Conservation (phyloP, 2,329 filamentous ascomycete species). For the Verticillium tricorpus region DNA sequence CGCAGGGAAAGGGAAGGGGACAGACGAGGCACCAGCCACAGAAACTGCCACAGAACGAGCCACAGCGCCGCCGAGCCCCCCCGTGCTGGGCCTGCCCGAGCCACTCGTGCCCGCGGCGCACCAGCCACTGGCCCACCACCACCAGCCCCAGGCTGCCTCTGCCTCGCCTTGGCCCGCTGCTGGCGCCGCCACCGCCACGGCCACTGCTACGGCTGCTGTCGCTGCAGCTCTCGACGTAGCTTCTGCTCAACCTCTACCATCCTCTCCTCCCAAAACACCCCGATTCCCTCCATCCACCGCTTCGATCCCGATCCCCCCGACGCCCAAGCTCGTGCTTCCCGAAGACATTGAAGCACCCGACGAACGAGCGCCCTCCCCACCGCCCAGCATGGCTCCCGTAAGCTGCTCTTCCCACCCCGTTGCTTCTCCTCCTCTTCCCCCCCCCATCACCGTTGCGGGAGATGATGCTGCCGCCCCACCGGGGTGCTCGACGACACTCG, state of each 20-base stretch:
- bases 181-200: background rate
- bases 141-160: background rate
- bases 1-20: slow-evolving; percentile 13
- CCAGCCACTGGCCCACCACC: no score
- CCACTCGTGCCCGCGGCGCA: background rate
- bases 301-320: slow-evolving; percentile 25
- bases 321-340: slow-evolving; percentile 16
- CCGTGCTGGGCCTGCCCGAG: slow-evolving; percentile 1
- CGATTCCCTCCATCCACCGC: slow-evolving; percentile 25
- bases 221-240: slow-evolving; percentile 27
- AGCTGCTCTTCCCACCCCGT: slow-evolving; percentile 26
- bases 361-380: slow-evolving; percentile 16
- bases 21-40: slow-evolving; percentile 12
- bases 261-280: slow-evolving; percentile 35
- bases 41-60: slow-evolving; percentile 14
- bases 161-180: slow-evolving; percentile 2
- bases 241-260: slow-evolving; percentile 34
- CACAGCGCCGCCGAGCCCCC: background rate
- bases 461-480: slow-evolving; percentile 7
- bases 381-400: slow-evolving; percentile 53
- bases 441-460: slow-evolving; percentile 4
- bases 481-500: background rate
- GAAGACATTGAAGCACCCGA: slow-evolving; percentile 7
- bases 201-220: slow-evolving; percentile 13
- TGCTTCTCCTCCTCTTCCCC: slow-evolving; percentile 1